phyloP scores from a whole-genome alignment of 257 asterid genomes.

The Petunia secreta region DNA sequence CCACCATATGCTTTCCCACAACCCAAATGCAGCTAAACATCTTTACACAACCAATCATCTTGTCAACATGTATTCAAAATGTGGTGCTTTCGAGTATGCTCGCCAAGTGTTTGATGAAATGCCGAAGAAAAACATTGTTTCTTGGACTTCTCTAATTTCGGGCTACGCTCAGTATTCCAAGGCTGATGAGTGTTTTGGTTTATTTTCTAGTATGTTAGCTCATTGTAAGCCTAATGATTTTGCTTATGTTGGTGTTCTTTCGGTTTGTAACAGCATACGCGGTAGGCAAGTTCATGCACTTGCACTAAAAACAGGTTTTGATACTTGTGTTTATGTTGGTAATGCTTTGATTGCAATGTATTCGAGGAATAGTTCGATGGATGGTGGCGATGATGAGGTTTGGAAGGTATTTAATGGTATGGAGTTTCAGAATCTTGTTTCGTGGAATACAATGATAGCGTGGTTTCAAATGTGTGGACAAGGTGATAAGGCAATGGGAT shows the following conservation, averaged over 20 bases:
- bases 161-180: constrained; percentile 66
- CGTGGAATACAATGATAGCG: constrained; percentile 76
- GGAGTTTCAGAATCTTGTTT: constrained; percentile 58
- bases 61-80: constrained; percentile 52
- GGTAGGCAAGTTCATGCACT: constrained; percentile 75
- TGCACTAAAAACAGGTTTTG: constrained; percentile 59
- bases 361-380: constrained; percentile 44
- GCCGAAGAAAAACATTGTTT: constrained; percentile 60
- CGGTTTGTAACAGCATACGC: constrained; percentile 59
- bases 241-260: constrained; percentile 67
- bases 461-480: constrained; percentile 57
- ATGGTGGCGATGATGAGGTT: constrained; percentile 43
- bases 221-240: constrained; percentile 71
- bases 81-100: constrained; percentile 56
- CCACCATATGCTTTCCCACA: constrained; percentile 29
- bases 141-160: constrained; percentile 79
- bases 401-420: constrained; percentile 60
- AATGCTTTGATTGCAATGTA: constrained; percentile 82
- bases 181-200: constrained; percentile 49
- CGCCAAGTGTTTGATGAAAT: constrained; percentile 58
- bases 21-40: constrained; percentile 30
- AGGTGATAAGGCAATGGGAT: constrained; percentile 45
- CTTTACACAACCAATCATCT: constrained; percentile 53
- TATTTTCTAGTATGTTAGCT: constrained; percentile 53
- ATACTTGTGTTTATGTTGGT: constrained; percentile 71